These are phyloP conservation scores for Pseudopyricularia javanii DNA, from an alignment of 2,329 filamentous ascomycete genomes.

Conservation along the genomic window DNA sequence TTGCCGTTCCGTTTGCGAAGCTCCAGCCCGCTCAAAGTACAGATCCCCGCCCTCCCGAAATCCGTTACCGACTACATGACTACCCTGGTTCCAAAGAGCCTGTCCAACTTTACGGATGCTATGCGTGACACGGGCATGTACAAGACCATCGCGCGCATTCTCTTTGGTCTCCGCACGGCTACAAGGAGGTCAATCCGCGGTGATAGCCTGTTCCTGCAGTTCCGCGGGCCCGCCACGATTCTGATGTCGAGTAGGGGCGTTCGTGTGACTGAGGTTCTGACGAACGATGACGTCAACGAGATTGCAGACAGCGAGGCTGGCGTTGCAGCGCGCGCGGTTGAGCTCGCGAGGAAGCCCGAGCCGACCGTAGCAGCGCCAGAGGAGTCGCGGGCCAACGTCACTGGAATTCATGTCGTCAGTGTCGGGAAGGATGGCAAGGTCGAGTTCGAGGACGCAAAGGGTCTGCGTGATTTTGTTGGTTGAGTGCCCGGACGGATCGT, in stretches of 20 bases:
- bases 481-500: conserved; percentile 8
- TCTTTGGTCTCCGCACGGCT: conserved; percentile 63
- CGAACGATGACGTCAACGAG: conserved; percentile 72
- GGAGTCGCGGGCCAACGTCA: conserved; percentile 20
- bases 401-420: conserved; percentile 41
- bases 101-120: conserved; percentile 56
- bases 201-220: conserved; percentile 82
- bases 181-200: conserved; percentile 81
- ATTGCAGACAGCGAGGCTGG: conserved; percentile 75
- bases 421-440: conserved; percentile 52
- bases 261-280: conserved; percentile 66
- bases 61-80: conserved; percentile 16
- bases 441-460: conserved; percentile 48
- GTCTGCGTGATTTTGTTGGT: conserved; percentile 42
- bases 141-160: conserved; percentile 50
- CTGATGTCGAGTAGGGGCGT: conserved; percentile 81
- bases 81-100: conserved; percentile 46
- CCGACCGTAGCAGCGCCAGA: conserved; percentile 11
- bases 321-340: conserved; percentile 47
- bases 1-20: conserved; percentile 76
- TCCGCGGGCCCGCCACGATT: conserved; percentile 75
- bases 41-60: conserved; percentile 55
- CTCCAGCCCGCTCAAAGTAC: conserved; percentile 60
- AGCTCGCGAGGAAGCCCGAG: conserved; percentile 24
- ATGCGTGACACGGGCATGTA: conserved; percentile 63